A percentile compares a stretch with the other conserved stretches of the same genome.
Conservation (phyloP, 2,329 filamentous ascomycete species). For the Arthrobotrys megalospora region DNA sequence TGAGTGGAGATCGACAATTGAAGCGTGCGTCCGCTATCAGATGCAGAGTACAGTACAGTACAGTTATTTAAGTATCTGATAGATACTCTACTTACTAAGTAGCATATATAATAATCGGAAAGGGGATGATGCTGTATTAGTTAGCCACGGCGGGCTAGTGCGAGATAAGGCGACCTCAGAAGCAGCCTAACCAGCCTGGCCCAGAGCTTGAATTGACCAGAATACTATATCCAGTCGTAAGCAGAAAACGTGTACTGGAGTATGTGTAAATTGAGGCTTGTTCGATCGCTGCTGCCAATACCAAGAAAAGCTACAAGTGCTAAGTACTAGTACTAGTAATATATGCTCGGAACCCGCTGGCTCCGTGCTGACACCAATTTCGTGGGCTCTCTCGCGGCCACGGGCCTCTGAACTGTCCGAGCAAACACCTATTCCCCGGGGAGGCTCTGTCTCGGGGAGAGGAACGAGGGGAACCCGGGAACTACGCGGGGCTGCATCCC, state of each 20-base stretch:
- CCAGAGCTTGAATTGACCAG: neutral
- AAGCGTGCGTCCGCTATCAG: neutral
- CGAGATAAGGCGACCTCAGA: conserved; percentile 4
- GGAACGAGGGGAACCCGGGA: too few species aligned
- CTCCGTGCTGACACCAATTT: conserved; percentile 22
- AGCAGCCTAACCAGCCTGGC: too few species aligned
- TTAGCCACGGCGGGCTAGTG: conserved; percentile 3
- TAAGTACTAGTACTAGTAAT: too few species aligned
- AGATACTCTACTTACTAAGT: too few species aligned
- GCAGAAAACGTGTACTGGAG: conserved; percentile 10
- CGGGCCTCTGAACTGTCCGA: conserved; percentile 14
- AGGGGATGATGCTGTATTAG: conserved; percentile 23
- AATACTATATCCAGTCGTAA: neutral
- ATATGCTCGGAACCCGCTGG: conserved; percentile 15
- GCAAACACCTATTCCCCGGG: neutral
- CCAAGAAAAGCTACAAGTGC: too few species aligned
- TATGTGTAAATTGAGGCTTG: neutral
- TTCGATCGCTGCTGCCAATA: neutral
- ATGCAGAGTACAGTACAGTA: neutral
- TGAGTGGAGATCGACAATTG: neutral
- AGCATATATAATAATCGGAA: too few species aligned
- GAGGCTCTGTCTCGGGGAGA: neutral
- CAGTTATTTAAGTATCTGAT: neutral
- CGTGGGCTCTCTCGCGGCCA: neutral
- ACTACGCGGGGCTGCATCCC: conserved; percentile 1